Percentiles rank a stretch among this genome's conserved stretches.
These are phyloP conservation scores for Stemphylium lycopersici DNA, from an alignment of 2,329 filamentous ascomycete species.

Conservation along the genomic window DNA sequence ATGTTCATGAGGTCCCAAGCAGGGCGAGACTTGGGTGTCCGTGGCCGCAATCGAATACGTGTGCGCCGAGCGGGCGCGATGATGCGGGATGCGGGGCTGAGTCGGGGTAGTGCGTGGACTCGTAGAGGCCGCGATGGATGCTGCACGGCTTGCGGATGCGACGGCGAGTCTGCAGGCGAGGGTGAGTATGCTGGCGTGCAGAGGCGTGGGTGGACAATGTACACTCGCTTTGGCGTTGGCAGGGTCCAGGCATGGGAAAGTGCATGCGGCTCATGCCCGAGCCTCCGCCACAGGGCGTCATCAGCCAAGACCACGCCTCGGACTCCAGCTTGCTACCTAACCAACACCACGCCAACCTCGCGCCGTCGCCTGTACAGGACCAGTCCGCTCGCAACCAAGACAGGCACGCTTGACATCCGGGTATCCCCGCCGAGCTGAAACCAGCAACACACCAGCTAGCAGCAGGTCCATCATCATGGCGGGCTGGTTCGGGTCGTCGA, in stretches of 20 bases:
- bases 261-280: constrained; percentile 13
- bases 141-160: neutral
- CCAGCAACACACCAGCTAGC: neutral
- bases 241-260: constrained; percentile 8
- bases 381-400: neutral
- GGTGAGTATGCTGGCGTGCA: neutral
- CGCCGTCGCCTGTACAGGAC: neutral
- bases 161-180: neutral
- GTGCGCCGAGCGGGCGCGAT: constrained; percentile 10
- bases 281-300: constrained; percentile 9
- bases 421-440: neutral
- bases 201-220: neutral
- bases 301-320: constrained; percentile 15
- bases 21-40: constrained; percentile 1
- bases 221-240: constrained; percentile 5
- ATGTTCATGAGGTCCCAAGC: constrained; percentile 26
- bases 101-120: constrained; percentile 1
- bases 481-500: constrained; percentile 87
- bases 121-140: neutral
- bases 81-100: constrained; percentile 13
- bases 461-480: constrained; percentile 67
- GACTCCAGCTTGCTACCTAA: constrained; percentile 18
- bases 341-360: constrained; percentile 3
- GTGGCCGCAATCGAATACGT: constrained; percentile 13
- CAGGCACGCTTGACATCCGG: neutral